Base-by-base conservation (phyloP, 306 rosid genomes). In the Potentilla sterilis region DNA sequence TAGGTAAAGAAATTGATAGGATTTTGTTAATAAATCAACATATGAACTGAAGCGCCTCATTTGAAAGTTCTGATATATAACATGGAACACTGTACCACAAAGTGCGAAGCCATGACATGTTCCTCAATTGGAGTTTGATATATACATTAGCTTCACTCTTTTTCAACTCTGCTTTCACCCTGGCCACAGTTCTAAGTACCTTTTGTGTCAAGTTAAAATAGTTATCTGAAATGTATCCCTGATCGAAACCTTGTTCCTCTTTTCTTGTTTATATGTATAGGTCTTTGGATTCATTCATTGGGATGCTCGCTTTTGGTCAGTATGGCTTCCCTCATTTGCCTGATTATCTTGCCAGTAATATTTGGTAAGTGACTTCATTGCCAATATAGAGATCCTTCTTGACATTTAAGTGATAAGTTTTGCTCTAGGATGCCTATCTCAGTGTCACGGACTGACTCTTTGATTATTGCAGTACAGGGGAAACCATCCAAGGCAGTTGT, bases 231-330 rank as follows among this genome's bases (percentile, higher is more conserved):
- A 9, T 73, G 44, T 19, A 28, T 19, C 58, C 47, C 42, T 2
- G 67, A 13, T 38, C 46, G 24, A 43, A 18, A 44, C 21, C 34
- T n/a, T 62, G 2, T 44, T 61, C 70, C 22, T 18, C 13, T 75
- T 2, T 21, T 46, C 12, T 69, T 35, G 11, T 67, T 70, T 66
- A 14, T 75, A 47, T 85, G 35, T 41, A 22, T 66, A 95, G 98
- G 93, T 28, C 98, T 94, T 55, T 94, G 97, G 98, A 34, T 88
- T 72, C 86, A 79, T 81, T 96, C 98, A 5, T 35, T 94, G 89
- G 97, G 97, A 43, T 94, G 98, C 88, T 94, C 98, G 5, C 81
- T 94, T 85, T 88, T 94, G 80, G 97, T 94, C 79, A 94, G 98
- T 90, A 88, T 90, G 96, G 98, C 97, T 84, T 92, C 98, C 68